Conservation (phyloP, 169 alveolate genomes). For the Cryptosporidium muris region DNA sequence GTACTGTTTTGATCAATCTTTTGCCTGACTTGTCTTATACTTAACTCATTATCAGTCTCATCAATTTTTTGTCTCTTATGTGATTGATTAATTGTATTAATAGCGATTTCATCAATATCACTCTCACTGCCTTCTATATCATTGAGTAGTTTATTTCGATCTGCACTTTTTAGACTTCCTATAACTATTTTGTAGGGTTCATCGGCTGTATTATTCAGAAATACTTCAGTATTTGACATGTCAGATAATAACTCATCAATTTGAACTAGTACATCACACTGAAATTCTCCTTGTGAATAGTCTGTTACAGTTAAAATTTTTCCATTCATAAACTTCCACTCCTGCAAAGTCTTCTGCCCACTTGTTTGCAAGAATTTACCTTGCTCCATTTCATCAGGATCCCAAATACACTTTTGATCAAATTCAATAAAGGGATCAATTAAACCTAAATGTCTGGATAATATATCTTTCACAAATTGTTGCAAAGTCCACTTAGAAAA, state of each 20-base stretch:
- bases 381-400: constrained; percentile 29
- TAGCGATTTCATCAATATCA: no score
- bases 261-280: constrained; percentile 46
- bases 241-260: not conserved
- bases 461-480: constrained; percentile 72
- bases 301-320: constrained; percentile 43
- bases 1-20: no score
- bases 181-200: constrained; percentile 8
- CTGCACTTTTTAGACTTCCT: not conserved
- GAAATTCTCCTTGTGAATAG: constrained; percentile 35
- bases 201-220: not conserved
- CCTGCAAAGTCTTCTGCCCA: not conserved
- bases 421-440: constrained; percentile 47
- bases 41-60: no score
- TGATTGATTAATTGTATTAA: no score
- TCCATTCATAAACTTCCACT: constrained; percentile 41
- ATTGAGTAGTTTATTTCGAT: no score
- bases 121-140: no score
- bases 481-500: constrained; percentile 70
- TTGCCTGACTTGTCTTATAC: no score
- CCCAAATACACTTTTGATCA: constrained; percentile 67
- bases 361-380: constrained; percentile 6
- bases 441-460: constrained; percentile 20
- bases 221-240: not conserved
- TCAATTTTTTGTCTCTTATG: no score